Evolutionary conservation across 2,329 filamentous ascomycete species (phyloP).

Genomic region (Aureobasidium sp.): DNA sequence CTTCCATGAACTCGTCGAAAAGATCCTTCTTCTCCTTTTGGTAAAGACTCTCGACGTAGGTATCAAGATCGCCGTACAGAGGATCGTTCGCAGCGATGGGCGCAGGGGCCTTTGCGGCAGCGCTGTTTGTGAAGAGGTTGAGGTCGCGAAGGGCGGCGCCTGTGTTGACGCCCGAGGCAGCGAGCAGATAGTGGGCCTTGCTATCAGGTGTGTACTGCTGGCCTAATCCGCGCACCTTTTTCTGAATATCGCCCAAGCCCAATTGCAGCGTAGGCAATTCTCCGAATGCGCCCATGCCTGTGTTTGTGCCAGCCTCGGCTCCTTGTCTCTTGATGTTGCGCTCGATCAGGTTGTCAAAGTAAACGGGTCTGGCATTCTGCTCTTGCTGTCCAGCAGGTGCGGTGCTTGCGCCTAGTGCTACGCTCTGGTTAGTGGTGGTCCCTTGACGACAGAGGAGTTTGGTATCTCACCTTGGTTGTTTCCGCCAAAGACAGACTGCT

Average conservation of each 20-base stretch:
- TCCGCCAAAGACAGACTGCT: not conserved
- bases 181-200: slow-evolving; percentile 76
- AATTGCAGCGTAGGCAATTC: slow-evolving; percentile 86
- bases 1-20: slow-evolving; percentile 82
- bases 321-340: slow-evolving; percentile 59
- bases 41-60: slow-evolving; percentile 77
- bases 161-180: slow-evolving; percentile 86
- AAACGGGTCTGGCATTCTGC: slow-evolving; percentile 42
- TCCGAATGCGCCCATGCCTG: slow-evolving; percentile 42
- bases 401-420: not conserved
- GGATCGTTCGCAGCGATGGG: slow-evolving; percentile 21
- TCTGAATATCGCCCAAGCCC: slow-evolving; percentile 76
- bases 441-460: not conserved
- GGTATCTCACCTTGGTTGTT: not conserved
- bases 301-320: slow-evolving; percentile 47
- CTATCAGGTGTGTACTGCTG: slow-evolving; percentile 45
- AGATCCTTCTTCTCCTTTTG: slow-evolving; percentile 85
- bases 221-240: slow-evolving; percentile 67
- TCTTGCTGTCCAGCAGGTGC: slow-evolving; percentile 20
- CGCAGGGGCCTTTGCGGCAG: slow-evolving; percentile 17
- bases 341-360: slow-evolving; percentile 57
- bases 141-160: slow-evolving; percentile 79
- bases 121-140: slow-evolving; percentile 18
- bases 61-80: slow-evolving; percentile 51
- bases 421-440: not conserved